phyloP scores from a whole-genome alignment of 495 filamentous ascomycete genomes.

The Penicillium soppii region DNA sequence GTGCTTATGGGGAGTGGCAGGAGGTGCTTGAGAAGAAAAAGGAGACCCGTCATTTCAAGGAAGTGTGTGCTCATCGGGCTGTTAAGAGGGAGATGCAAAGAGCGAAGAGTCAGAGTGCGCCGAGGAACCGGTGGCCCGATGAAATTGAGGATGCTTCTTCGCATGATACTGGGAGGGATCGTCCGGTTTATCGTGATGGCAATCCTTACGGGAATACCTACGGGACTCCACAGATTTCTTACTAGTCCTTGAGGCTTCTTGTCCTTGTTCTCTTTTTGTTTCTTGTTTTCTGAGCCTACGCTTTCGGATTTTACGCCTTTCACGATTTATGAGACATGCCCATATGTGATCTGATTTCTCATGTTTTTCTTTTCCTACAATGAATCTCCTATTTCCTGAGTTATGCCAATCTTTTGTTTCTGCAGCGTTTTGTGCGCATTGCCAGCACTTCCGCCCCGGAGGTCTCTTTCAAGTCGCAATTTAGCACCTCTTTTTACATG shows the following conservation, averaged over 20 bases:
- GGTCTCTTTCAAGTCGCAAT: too few species aligned
- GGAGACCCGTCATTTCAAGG: slow-evolving; percentile 50
- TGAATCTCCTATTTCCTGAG: not conserved
- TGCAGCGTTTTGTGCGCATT: not conserved
- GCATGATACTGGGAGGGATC: not conserved
- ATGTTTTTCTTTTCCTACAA: not conserved
- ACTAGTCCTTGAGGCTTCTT: slow-evolving; percentile 4
- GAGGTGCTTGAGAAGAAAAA: slow-evolving; percentile 61
- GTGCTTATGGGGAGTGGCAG: slow-evolving; percentile 74
- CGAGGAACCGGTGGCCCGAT: slow-evolving; percentile 24
- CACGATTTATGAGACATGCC: slow-evolving; percentile 9
- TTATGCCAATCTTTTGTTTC: not conserved
- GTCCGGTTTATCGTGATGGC: slow-evolving; percentile 14
- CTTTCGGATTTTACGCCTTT: too few species aligned
- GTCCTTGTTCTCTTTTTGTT: not conserved
- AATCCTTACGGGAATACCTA: slow-evolving; percentile 15
- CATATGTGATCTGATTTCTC: not conserved
- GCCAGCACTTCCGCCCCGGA: too few species aligned
- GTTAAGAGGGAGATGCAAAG: slow-evolving; percentile 28
- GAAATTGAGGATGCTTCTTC: slow-evolving; percentile 20
- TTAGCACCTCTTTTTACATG: too few species aligned
- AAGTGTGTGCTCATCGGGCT: slow-evolving; percentile 44
- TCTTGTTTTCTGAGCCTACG: not conserved
- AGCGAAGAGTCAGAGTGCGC: slow-evolving; percentile 16
- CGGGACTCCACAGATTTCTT: slow-evolving; percentile 8